Conservation (phyloP, 169 alveolate genomes). For the Miamiensis avidus region DNA sequence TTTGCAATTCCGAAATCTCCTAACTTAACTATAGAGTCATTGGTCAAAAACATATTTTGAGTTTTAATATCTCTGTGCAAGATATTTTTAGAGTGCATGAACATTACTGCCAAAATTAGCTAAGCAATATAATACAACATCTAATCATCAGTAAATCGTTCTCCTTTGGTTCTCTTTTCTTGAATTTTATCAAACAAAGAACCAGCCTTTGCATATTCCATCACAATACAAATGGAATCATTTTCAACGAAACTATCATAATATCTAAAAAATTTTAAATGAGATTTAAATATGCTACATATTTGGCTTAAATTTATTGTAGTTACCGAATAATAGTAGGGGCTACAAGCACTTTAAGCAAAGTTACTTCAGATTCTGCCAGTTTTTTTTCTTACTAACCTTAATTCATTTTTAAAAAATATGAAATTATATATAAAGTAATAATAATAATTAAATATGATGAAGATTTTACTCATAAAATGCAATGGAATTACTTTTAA, state of each 20-base stretch:
- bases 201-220: conserved; percentile 89
- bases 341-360: conserved; percentile 67
- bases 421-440: too few species aligned
- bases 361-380: conserved; percentile 68
- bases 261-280: conserved; percentile 48
- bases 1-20: conserved; percentile 93
- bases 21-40: conserved; percentile 78
- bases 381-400: conserved; percentile 57
- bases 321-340: conserved; percentile 62
- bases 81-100: conserved; percentile 85
- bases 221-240: conserved; percentile 62
- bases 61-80: conserved; percentile 92
- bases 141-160: conserved; percentile 53
- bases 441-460: too few species aligned
- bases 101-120: conserved; percentile 75
- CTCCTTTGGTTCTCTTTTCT: conserved; percentile 47
- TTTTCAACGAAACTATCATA: conserved; percentile 77
- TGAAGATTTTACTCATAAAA: neutral
- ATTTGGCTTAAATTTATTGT: neutral
- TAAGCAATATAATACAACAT: conserved; percentile 72
- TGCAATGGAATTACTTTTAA: conserved; percentile 38
- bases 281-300: neutral
- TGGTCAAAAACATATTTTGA: conserved; percentile 83
- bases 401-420: too few species aligned
- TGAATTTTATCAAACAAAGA: conserved; percentile 56